Evolutionary conservation across 441 rosid genomes (phyloP), one percentile per base, ranked within the genome.

Genomic region (Monsonia emarginata): DNA sequence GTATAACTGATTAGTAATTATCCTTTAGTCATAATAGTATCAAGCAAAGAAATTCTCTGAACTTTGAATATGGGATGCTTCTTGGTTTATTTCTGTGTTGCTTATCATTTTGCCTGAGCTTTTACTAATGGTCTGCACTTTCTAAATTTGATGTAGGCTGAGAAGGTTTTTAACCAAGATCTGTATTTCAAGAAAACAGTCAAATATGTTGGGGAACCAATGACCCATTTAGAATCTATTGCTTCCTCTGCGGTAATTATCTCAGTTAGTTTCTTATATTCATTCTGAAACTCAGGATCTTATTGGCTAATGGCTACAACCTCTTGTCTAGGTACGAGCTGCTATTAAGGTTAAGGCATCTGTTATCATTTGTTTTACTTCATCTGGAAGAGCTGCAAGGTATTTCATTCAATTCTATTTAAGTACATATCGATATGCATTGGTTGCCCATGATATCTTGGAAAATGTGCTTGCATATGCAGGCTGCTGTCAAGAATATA

Each of bases 341-440:
- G 96, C 96, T 62, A 89, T 92, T 71, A 92, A 89, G 83, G 96
- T 92, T 54, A 92, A 86, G 83, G 93, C 98, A 60, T 92, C 96
- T 6, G 90, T 85, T 21, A 85, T 92, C 42, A 85, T 92, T 69
- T 89, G 98, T 72, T 92, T 92, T 77, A 89, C 96, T 60, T 92
- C 98, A 27, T 84, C 95, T 1, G 96, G 98, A 70, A 87, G 94
- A 76, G 95, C 97, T 72, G 97, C 96, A 27, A 92, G 95, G 98
- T 92, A 78, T 44, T 16, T 4, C 18, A 46, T 46, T 46, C n/a
- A n/a, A n/a, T n/a, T n/a, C n/a, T n/a, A n/a, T n/a, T n/a, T n/a
- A n/a, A n/a, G n/a, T n/a, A n/a, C n/a, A n/a, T n/a, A n/a, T n/a
- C n/a, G 1, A n/a, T 13, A 16, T 14, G 9, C 8, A 16, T 46